Evolutionary conservation across 1,284 basidiomycete species (phyloP).

Genomic region (Cryptococcus deneoformans): DNA sequence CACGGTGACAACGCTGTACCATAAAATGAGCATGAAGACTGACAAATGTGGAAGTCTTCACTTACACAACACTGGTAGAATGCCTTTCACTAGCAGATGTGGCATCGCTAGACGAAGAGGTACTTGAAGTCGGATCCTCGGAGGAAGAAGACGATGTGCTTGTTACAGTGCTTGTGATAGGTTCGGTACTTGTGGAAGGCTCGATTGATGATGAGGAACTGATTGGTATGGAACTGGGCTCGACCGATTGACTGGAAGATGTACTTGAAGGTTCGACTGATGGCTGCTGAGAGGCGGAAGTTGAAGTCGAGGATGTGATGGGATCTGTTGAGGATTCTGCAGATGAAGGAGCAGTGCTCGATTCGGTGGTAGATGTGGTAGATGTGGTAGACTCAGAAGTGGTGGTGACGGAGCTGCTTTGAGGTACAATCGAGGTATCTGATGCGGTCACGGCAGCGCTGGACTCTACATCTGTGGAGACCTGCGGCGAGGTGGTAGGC

Average conservation of each 20-base stretch:
- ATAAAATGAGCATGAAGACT: not conserved
- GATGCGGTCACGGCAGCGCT: no score
- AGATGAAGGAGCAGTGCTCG: no score
- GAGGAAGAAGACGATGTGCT: conserved; percentile 4
- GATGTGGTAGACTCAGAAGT: no score
- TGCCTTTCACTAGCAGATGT: not conserved
- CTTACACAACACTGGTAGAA: conserved; percentile 16
- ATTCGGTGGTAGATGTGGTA: no score
- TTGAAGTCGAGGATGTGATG: no score
- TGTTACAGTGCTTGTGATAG: no score
- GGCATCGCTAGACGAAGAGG: conserved; percentile 1
- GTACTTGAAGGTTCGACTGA: no score
- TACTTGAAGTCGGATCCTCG: not conserved
- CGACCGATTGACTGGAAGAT: no score
- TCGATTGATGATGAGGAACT: conserved; percentile 6
- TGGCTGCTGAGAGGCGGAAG: no score
- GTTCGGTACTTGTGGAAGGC: conserved; percentile 6
- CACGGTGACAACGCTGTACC: conserved; percentile 15
- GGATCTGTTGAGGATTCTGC: no score
- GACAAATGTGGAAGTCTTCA: not conserved
- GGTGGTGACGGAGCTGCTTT: not conserved
- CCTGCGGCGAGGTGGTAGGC: not conserved
- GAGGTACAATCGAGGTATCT: not conserved
- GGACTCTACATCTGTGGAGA: not conserved
- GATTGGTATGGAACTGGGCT: not conserved